Evolutionary conservation across 139 green algal genomes (phyloP).

Genomic region (Chlamydomonas urium): DNA sequence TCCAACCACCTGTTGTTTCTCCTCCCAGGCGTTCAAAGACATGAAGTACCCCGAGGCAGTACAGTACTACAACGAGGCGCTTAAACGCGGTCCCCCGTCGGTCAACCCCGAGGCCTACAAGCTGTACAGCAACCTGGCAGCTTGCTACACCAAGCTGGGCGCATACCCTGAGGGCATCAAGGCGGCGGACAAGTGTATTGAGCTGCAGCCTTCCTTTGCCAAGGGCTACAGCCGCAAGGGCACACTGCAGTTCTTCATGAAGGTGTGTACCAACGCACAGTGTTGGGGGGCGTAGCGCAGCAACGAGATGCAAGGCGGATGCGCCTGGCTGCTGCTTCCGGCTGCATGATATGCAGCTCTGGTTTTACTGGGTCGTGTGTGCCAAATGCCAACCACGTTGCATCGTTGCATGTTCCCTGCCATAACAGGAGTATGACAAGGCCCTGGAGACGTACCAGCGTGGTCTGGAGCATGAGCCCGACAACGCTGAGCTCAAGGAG

Average conservation of each 20-base stretch:
- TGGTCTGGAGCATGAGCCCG: slow-evolving; percentile 81
- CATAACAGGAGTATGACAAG: slow-evolving; percentile 19
- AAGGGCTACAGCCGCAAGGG: slow-evolving; percentile 89
- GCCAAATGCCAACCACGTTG: too few species aligned
- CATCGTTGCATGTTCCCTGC: too few species aligned
- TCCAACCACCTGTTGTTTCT: too few species aligned
- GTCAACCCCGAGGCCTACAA: slow-evolving; percentile 93
- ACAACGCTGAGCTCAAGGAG: slow-evolving; percentile 91
- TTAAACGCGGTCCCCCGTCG: slow-evolving; percentile 77
- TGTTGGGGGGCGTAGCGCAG: too few species aligned
- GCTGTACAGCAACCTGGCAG: slow-evolving; percentile 94
- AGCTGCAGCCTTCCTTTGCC: slow-evolving; percentile 83
- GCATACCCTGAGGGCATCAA: slow-evolving; percentile 91
- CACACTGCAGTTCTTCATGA: slow-evolving; percentile 95
- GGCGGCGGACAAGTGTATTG: slow-evolving; percentile 70
- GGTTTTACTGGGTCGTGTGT: too few species aligned
- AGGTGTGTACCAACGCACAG: slow-evolving; percentile 86
- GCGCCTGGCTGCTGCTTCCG: too few species aligned
- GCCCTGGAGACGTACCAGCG: slow-evolving; percentile 73
- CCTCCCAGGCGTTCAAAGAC: slow-evolving; percentile 3
- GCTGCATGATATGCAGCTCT: too few species aligned
- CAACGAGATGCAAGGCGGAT: too few species aligned
- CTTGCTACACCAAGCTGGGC: slow-evolving; percentile 98
- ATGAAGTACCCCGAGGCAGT: slow-evolving; percentile 59
- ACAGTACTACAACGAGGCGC: slow-evolving; percentile 90